Evolutionary conservation across 83 land plant species (phyloP), one percentile per base, ranked within the genome.

Genomic region (Thuja plicata): DNA sequence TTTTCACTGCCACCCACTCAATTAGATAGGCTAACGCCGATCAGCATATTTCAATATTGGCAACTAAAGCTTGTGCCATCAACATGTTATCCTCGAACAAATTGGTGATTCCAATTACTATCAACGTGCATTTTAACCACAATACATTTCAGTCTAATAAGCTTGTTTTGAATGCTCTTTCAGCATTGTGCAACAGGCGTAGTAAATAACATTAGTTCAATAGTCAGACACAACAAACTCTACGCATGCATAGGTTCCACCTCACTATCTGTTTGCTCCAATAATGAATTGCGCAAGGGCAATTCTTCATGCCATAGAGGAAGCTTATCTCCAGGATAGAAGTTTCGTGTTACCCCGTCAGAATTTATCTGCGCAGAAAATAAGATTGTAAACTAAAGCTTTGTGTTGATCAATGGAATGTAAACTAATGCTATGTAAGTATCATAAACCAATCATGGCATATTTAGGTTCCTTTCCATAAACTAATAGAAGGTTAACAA

Each of bases 301-400:
- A 97, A 54, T 81, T 97, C 99, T 87, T 97, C 99, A 88, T 97
- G 93, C 99, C 97, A 97, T 52, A 93, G 87, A 3, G 99, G 99
- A 62, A 97, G 95, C 48, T 88, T 66, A 82, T 97, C 97, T 3
- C 96, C 96, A 19, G 95, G 88, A 89, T 94, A 94, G 93, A 95
- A 97, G 76, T 97, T 97, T 55, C 97, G 91, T 9, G 94, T 92
- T n/a, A 94, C 99, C 45, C 99, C 99, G 24, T 96, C 95, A 16
- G 93, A 91, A 88, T 95, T 97, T 27, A 97, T 96, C 99, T 97
- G 93, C 89, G 85, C 88, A 86, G 57, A 41, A 74, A 62, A 48
- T 12, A 3, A 43, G n/a, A 8, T 83, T 24, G 54, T 83, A 30
- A 21, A 11, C 4, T 48, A 40, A 34, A 60, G 43, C 13, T 34